These are phyloP conservation scores for Cardiospermum halicacabum DNA, from an alignment of 345 rosid species.

Conservation along the genomic window DNA sequence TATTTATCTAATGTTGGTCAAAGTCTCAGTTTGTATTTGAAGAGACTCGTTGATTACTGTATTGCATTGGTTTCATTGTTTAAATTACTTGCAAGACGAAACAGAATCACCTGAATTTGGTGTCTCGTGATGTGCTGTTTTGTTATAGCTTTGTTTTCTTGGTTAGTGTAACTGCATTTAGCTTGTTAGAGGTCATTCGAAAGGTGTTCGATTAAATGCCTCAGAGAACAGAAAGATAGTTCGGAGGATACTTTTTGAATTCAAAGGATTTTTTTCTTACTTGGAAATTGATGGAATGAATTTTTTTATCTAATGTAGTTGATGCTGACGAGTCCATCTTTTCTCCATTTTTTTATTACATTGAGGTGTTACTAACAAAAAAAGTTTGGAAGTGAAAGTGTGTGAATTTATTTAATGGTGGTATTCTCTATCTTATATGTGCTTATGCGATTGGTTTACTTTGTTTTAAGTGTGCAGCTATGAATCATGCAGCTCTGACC, in stretches of 20 bases:
- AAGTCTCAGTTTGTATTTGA: not conserved
- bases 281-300: too few species aligned
- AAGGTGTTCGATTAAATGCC: conserved; percentile 2
- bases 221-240: not conserved
- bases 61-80: too few species aligned
- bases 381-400: not conserved
- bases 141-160: not conserved
- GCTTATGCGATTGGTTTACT: not conserved
- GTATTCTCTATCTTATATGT: not conserved
- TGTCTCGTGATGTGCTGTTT: not conserved
- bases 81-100: too few species aligned
- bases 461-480: not conserved
- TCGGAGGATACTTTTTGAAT: too few species aligned
- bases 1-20: not conserved
- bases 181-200: not conserved
- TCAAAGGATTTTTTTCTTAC: not conserved
- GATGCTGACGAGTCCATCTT: not conserved
- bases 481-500: conserved; percentile 3
- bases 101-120: too few species aligned
- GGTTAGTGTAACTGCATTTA: not conserved
- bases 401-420: not conserved
- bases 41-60: not conserved
- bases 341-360: not conserved
- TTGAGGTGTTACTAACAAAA: not conserved
- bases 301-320: not conserved